Conservation (phyloP, 805 yeast genomes). For the Teunomyces aglyptinius region DNA sequence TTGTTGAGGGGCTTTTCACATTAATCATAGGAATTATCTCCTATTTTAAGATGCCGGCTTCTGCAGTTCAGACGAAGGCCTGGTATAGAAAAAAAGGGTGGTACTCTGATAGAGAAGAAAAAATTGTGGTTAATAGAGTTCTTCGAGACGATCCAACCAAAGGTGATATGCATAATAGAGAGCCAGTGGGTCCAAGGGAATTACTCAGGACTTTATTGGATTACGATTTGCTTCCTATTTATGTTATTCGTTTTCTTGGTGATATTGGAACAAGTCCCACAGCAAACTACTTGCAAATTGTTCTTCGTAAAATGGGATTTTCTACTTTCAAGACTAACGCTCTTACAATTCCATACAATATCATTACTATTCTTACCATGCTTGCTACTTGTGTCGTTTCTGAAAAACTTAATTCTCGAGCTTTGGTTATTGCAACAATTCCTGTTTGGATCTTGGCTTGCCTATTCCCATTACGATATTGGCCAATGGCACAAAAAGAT, state of each 20-base stretch:
- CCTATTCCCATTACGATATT: conserved; percentile 30
- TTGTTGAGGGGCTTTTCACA: conserved; percentile 22
- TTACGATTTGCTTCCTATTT: conserved; percentile 29
- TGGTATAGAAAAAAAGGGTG: conserved; percentile 23
- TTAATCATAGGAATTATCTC: conserved; percentile 18
- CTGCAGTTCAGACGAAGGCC: conserved; percentile 36
- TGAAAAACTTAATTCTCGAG: conserved; percentile 20
- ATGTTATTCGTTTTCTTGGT: conserved; percentile 20
- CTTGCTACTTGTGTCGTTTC: conserved; percentile 21
- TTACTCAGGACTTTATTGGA: conserved; percentile 19
- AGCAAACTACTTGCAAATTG: conserved; percentile 10
- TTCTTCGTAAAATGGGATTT: conserved; percentile 43
- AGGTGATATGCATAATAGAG: conserved; percentile 32
- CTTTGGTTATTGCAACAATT: conserved; percentile 8
- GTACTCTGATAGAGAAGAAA: conserved; percentile 27
- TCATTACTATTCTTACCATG: conserved; percentile 21
- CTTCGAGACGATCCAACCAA: conserved; percentile 30
- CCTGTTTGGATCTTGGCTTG: conserved; percentile 21
- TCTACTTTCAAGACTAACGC: conserved; percentile 51
- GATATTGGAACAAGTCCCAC: conserved; percentile 19
- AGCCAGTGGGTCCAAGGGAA: conserved; percentile 20
- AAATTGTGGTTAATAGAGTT: conserved; percentile 28
- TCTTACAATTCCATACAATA: conserved; percentile 50
- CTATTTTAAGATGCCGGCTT: conserved; percentile 48
- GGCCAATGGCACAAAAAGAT: conserved; percentile 42